These are phyloP conservation scores for Schizosaccharomyces versatilis DNA, from an alignment of 1,139 yeast species.

Conservation along the genomic window DNA sequence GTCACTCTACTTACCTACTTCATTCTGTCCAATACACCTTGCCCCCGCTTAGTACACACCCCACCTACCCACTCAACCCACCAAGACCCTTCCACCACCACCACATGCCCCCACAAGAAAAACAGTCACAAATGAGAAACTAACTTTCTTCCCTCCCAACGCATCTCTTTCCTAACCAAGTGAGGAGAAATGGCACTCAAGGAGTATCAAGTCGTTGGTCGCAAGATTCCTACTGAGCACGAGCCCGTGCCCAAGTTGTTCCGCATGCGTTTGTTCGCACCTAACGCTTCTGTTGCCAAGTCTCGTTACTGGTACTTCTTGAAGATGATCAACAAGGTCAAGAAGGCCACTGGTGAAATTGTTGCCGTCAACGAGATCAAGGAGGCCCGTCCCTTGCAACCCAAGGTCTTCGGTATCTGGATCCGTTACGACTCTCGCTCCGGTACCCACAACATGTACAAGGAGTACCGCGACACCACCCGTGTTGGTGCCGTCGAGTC, in stretches of 20 bases:
- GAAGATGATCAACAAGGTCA: constrained; percentile 97
- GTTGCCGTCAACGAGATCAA: constrained; percentile 72
- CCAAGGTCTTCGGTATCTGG: constrained; percentile 99
- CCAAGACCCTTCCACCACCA: too few species aligned
- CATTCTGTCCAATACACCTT: too few species aligned
- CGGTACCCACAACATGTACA: constrained; percentile 99
- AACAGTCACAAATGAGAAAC: background rate
- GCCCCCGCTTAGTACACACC: too few species aligned
- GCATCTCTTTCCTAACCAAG: background rate
- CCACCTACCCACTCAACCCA: too few species aligned
- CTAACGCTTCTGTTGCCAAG: constrained; percentile 97
- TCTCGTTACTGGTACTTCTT: constrained; percentile 99
- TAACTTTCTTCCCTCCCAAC: background rate
- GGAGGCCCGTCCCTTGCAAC: constrained; percentile 96
- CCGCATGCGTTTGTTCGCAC: constrained; percentile 99
- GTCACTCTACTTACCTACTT: too few species aligned
- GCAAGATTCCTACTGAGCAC: constrained; percentile 97
- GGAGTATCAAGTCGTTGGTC: constrained; percentile 99
- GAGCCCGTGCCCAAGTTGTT: constrained; percentile 99
- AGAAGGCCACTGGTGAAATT: constrained; percentile 98
- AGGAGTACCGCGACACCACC: constrained; percentile 98
- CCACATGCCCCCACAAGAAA: too few species aligned
- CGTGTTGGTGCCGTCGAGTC: constrained; percentile 98
- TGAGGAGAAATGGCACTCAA: constrained; percentile 15
- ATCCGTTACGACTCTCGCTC: constrained; percentile 99